These are phyloP conservation scores for Exserohilum rostratum DNA, from an alignment of 2,329 filamentous ascomycete genomes.

Conservation along the genomic window DNA sequence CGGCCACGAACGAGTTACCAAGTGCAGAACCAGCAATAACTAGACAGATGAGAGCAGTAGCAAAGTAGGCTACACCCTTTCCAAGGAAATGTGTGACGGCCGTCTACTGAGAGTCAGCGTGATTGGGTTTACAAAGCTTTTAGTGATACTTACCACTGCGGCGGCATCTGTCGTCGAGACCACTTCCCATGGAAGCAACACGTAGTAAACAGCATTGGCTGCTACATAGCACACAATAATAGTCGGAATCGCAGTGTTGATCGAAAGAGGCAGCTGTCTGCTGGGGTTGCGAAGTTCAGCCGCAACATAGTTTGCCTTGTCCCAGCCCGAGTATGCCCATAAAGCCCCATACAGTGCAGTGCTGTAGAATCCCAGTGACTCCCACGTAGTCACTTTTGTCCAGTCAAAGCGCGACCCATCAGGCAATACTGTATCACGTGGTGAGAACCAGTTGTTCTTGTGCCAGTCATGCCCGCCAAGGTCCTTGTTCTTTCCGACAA, in stretches of 20 bases:
- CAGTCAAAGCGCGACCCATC: slow-evolving; percentile 43
- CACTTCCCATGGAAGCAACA: slow-evolving; percentile 65
- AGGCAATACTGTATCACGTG: slow-evolving; percentile 35
- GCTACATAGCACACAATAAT: slow-evolving; percentile 66
- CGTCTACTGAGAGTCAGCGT: slow-evolving; percentile 22
- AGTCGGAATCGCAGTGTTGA: slow-evolving; percentile 67
- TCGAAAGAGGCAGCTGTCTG: slow-evolving; percentile 62
- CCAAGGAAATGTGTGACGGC: slow-evolving; percentile 58
- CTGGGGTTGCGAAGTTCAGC: slow-evolving; percentile 43
- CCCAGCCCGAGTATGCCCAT: slow-evolving; percentile 48
- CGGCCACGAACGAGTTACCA: slow-evolving; percentile 68
- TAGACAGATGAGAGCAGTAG: slow-evolving; percentile 62
- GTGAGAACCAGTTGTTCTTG: slow-evolving; percentile 40
- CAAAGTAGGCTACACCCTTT: slow-evolving; percentile 59
- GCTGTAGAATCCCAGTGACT: slow-evolving; percentile 66
- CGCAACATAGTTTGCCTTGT: slow-evolving; percentile 50
- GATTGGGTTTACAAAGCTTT: neutral
- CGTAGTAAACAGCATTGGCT: slow-evolving; percentile 67
- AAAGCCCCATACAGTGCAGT: slow-evolving; percentile 56
- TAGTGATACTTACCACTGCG: slow-evolving; percentile 60
- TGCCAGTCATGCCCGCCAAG: slow-evolving; percentile 44
- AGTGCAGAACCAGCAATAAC: slow-evolving; percentile 67
- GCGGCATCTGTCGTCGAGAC: slow-evolving; percentile 67
- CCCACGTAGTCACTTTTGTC: slow-evolving; percentile 58
- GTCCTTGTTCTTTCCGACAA: slow-evolving; percentile 35